Conservation (phyloP, 768 basidiomycete species). For the Pulveroboletus sp. region DNA sequence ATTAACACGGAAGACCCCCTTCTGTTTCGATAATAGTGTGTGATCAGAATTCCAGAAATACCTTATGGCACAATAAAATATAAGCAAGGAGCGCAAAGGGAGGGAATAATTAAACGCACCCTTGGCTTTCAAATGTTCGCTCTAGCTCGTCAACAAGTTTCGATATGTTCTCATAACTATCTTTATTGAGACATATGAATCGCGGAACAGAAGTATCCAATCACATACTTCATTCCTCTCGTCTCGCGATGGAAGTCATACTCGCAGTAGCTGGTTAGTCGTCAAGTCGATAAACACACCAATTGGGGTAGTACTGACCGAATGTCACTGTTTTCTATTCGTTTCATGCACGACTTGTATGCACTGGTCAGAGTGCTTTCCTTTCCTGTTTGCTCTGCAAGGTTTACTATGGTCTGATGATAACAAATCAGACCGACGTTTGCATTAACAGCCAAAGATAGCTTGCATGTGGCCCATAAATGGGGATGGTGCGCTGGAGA, state of each 20-base stretch:
- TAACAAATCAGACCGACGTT: conserved; percentile 3
- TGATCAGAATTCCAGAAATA: conserved; percentile 81
- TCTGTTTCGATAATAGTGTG: conserved; percentile 70
- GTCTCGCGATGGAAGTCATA: conserved; percentile 96
- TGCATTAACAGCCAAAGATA: neutral
- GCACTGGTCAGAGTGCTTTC: conserved; percentile 77
- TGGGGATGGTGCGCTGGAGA: conserved; percentile 55
- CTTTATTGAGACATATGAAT: conserved; percentile 2
- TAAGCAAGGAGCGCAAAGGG: neutral
- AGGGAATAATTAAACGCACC: conserved; percentile 38
- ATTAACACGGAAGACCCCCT: conserved; percentile 84
- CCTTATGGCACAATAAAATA: conserved; percentile 32
- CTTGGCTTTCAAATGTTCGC: conserved; percentile 73
- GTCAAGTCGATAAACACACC: neutral
- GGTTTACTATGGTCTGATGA: conserved; percentile 71
- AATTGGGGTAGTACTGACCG: conserved; percentile 38
- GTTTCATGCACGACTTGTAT: conserved; percentile 65
- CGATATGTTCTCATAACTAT: conserved; percentile 85
- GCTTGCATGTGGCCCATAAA: conserved; percentile 77
- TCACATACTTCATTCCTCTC: conserved; percentile 83
- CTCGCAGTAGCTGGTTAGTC: conserved; percentile 53
- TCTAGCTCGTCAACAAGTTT: conserved; percentile 70
- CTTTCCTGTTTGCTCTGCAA: conserved; percentile 88
- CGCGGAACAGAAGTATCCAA: neutral
- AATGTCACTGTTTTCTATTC: conserved; percentile 50